Percentiles rank a stretch among this genome's conserved stretches.
Conservation (phyloP, 306 rosid species). For the Calophaca sinica region DNA sequence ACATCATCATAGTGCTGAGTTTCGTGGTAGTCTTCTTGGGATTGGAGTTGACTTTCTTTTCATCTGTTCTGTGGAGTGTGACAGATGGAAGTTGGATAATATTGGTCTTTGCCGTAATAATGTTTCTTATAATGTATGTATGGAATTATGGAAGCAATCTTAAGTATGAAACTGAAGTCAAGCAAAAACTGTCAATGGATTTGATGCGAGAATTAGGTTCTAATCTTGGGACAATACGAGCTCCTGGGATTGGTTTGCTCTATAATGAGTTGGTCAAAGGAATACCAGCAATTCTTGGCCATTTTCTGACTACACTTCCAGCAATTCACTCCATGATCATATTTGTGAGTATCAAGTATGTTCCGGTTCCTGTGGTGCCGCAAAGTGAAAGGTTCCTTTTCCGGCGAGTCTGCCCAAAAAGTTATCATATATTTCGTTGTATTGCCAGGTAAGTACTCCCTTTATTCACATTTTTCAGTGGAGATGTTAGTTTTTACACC, state of each 20-base stretch:
- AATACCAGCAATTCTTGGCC: conserved; percentile 95
- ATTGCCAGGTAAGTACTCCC: conserved; percentile 74
- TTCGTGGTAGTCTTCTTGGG: conserved; percentile 82
- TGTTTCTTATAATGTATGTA: conserved; percentile 85
- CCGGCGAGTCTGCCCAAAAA: conserved; percentile 92
- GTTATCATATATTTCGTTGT: conserved; percentile 92
- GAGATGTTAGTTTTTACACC: background rate
- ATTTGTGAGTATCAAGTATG: conserved; percentile 92
- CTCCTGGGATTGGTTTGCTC: conserved; percentile 96
- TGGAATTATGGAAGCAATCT: conserved; percentile 99
- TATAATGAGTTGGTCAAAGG: conserved; percentile 98
- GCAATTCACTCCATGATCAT: conserved; percentile 83
- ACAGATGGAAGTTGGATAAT: conserved; percentile 98
- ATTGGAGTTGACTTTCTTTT: conserved; percentile 84
- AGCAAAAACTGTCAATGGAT: conserved; percentile 89
- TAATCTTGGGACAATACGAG: conserved; percentile 94
- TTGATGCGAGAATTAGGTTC: conserved; percentile 89
- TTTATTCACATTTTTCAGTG: conserved; percentile 3
- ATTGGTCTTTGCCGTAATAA: conserved; percentile 80
- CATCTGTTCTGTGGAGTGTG: conserved; percentile 91
- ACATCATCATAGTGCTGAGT: conserved; percentile 73
- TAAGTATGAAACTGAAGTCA: conserved; percentile 95
- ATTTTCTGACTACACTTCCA: conserved; percentile 79
- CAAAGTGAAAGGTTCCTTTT: conserved; percentile 99
- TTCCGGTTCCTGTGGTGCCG: conserved; percentile 91